These are phyloP conservation scores for Lasiodiplodia sp. DNA, from an alignment of 2,329 filamentous ascomycete genomes.

Conservation along the genomic window DNA sequence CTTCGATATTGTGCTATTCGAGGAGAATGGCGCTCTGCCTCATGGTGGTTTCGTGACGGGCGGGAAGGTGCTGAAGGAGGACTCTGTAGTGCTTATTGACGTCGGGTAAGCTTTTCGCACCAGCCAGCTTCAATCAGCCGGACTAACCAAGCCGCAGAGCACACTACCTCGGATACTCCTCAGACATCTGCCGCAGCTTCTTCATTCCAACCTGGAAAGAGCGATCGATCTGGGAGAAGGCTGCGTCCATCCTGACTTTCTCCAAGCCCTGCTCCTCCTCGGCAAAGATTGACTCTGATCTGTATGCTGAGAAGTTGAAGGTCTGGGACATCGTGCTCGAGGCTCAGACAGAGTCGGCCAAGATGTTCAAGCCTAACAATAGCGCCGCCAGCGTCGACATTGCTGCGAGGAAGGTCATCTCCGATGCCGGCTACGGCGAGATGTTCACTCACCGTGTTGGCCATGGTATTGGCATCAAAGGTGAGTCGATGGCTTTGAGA, in stretches of 20 bases:
- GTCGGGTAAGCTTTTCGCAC: slow-evolving; percentile 48
- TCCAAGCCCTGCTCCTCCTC: slow-evolving; percentile 10
- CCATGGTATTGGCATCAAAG: slow-evolving; percentile 71
- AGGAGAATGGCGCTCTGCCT: slow-evolving; percentile 61
- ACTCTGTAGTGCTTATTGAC: slow-evolving; percentile 69
- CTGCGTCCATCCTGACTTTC: slow-evolving; percentile 12
- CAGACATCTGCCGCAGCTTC: slow-evolving; percentile 70
- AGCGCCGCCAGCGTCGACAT: slow-evolving; percentile 68
- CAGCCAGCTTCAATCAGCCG: no score
- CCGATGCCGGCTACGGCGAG: slow-evolving; percentile 64
- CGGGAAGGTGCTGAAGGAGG: slow-evolving; percentile 58
- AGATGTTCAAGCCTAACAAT: slow-evolving; percentile 58
- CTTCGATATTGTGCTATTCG: slow-evolving; percentile 71
- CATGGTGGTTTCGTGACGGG: slow-evolving; percentile 62
- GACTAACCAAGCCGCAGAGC: slow-evolving; percentile 46
- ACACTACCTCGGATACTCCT: slow-evolving; percentile 68
- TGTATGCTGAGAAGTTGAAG: slow-evolving; percentile 58
- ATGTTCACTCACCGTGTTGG: slow-evolving; percentile 69
- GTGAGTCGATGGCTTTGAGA: background rate
- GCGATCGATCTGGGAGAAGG: slow-evolving; percentile 44
- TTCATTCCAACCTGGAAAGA: slow-evolving; percentile 47
- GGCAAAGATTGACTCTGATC: slow-evolving; percentile 32
- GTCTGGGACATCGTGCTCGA: slow-evolving; percentile 69
- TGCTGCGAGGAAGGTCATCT: slow-evolving; percentile 65
- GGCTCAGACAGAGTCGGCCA: slow-evolving; percentile 65